Evolutionary conservation across 2,329 filamentous ascomycete genomes (phyloP).

Genomic region (Grosmannia huntii): DNA sequence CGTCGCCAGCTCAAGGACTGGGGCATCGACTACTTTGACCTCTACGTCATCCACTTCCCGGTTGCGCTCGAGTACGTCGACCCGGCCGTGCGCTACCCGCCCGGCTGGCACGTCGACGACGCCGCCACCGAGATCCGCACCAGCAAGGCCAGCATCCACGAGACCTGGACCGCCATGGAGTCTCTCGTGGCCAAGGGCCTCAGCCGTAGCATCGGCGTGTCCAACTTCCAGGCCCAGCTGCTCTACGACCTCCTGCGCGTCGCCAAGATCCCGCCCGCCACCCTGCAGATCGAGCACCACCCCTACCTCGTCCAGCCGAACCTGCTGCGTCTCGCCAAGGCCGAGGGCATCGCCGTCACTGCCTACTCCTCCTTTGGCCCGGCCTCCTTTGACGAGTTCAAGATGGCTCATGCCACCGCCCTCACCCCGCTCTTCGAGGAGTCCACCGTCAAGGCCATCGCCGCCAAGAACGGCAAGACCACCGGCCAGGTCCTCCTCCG

Average conservation of each 20-base stretch:
- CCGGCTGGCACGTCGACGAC: constrained; percentile 60
- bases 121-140: constrained; percentile 42
- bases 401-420: constrained; percentile 54
- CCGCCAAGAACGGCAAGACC: constrained; percentile 57
- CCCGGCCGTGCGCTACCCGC: constrained; percentile 65
- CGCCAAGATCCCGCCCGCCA: constrained; percentile 59
- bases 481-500: constrained; percentile 72
- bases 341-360: constrained; percentile 60
- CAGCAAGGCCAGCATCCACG: constrained; percentile 59
- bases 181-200: constrained; percentile 55
- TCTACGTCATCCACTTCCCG: constrained; percentile 84
- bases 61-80: constrained; percentile 77
- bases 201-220: constrained; percentile 62
- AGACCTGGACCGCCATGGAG: constrained; percentile 79
- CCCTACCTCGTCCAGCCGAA: constrained; percentile 70
- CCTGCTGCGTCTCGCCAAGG: constrained; percentile 56
- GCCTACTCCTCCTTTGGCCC: constrained; percentile 80
- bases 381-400: constrained; percentile 64
- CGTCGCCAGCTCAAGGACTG: constrained; percentile 70
- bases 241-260: constrained; percentile 71
- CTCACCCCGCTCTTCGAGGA: constrained; percentile 54
- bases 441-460: constrained; percentile 46
- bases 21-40: constrained; percentile 80
- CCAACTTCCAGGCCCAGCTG: constrained; percentile 69
- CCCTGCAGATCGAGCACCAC: constrained; percentile 83